Conservation (phyloP, 1,139 yeast species). For the Candida labiduridarum region DNA sequence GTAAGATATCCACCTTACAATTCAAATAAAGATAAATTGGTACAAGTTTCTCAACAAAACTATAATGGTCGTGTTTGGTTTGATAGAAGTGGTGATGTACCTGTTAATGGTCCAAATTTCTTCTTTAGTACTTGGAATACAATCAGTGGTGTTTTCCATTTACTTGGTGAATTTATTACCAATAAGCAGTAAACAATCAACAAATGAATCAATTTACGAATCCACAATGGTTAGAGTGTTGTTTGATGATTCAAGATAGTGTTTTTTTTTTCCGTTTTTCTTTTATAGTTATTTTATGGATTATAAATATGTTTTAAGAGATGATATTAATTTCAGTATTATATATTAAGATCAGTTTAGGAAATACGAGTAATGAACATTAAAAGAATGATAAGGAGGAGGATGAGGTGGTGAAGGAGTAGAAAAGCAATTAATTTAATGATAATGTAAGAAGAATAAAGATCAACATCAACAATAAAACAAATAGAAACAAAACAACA, state of each 20-base stretch:
- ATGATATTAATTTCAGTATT: background rate
- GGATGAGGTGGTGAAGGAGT: background rate
- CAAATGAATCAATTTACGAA: background rate
- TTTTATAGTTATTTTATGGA: no score
- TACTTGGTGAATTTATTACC: slow-evolving; percentile 18
- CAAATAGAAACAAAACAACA: background rate
- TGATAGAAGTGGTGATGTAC: slow-evolving; percentile 37
- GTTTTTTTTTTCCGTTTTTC: no score
- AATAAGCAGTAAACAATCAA: slow-evolving; percentile 2
- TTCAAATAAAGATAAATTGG: slow-evolving; percentile 31
- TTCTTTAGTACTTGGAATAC: slow-evolving; percentile 38
- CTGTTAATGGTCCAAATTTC: slow-evolving; percentile 35
- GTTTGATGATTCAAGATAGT: background rate
- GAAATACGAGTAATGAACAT: background rate
- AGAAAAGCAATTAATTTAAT: background rate
- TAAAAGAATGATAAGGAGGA: background rate
- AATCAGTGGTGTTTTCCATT: slow-evolving; percentile 31
- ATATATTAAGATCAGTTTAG: background rate
- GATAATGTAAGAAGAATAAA: background rate
- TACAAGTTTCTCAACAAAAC: slow-evolving; percentile 28
- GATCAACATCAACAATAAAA: no score
- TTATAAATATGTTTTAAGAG: no score
- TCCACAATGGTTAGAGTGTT: background rate
- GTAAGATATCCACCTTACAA: slow-evolving; percentile 73
- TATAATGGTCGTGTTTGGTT: slow-evolving; percentile 40